A percentile compares a stretch with the other conserved stretches of the same genome.
These are phyloP conservation scores for Chlamydomonas eustigma DNA, from an alignment of 139 green algal species.

Conservation along the genomic window DNA sequence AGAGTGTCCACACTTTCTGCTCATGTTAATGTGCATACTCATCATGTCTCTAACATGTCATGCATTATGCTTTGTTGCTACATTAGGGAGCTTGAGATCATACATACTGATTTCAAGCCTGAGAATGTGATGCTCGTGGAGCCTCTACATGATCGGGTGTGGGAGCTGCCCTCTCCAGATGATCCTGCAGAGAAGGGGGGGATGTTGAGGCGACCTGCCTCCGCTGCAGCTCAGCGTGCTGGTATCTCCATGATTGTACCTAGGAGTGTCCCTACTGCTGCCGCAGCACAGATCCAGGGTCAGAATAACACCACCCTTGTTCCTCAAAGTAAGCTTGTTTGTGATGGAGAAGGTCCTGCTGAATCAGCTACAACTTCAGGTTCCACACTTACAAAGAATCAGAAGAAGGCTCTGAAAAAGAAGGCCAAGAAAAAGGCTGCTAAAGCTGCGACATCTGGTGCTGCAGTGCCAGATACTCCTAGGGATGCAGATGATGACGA, in stretches of 20 bases:
- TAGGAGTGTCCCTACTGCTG: not conserved
- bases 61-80: not conserved
- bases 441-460: not conserved
- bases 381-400: conserved; percentile 21
- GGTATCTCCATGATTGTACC: not conserved
- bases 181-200: conserved; percentile 17
- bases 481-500: not conserved
- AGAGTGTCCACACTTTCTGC: too few relatives aligned
- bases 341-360: not conserved
- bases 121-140: conserved; percentile 94
- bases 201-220: not conserved
- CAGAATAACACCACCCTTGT: not conserved
- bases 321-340: not conserved
- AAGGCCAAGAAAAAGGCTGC: conserved; percentile 27
- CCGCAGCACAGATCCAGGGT: not conserved
- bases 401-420: conserved; percentile 24
- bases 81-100: conserved; percentile 67
- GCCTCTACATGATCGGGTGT: conserved; percentile 45
- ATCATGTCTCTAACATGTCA: too few relatives aligned
- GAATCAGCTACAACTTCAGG: not conserved
- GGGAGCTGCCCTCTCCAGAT: conserved; percentile 27
- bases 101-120: conserved; percentile 96
- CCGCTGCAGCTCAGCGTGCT: not conserved
- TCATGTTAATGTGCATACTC: too few relatives aligned
- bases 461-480: too few relatives aligned